Base-by-base conservation (phyloP, 2,329 filamentous ascomycete genomes). In the Moelleriella libera region DNA sequence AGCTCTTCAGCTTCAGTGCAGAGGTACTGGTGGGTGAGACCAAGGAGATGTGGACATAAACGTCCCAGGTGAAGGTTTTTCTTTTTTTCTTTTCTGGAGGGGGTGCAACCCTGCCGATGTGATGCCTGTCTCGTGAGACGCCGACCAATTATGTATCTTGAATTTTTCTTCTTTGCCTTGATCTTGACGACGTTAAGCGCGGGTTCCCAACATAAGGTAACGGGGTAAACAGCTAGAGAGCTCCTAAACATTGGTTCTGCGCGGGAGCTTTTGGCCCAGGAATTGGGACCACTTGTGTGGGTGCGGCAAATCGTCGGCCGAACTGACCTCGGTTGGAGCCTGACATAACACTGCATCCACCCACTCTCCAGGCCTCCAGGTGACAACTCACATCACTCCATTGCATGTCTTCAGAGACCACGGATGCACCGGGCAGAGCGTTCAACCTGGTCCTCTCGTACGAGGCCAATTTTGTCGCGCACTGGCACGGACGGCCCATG, bases 261-360 rank as follows among this genome's bases (percentile, higher is more conserved):
- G 41, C 28, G 8, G 30, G 42, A 43, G 28, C 42, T 10, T 30
- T 30, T n/a, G 42, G 8, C 29, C 28, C 8, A 8, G 8, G 32
- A 8, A 12, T 37, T 8, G 32, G 32, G 32, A 37, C 8, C 32
- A 9, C 12, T 8, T 8, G 32, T 9, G 32, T 12, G 30, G 12
- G 14, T 48, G 12, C 54, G 55, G 56, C 14, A 52, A 47, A 58
- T 56, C 37, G 12, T 55, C 56, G 56, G 56, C 40, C 47, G 41
- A 52, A 49, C 28, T 11, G 42, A 11, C 39, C 28, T 10, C 9
- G 37, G 9, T 44, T 44, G 43, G 21, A 21, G 21, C 21, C 21
- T 21, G 21, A 21, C 21, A 21, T 21, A 21, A 21, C 21, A 21
- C 21, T 21, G 21, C 21, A 21, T 21, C 37, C 37, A 39, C n/a